Evolutionary conservation across 495 filamentous ascomycete species (phyloP).

Genomic region (Hyphodiscus hymeniophilus): DNA sequence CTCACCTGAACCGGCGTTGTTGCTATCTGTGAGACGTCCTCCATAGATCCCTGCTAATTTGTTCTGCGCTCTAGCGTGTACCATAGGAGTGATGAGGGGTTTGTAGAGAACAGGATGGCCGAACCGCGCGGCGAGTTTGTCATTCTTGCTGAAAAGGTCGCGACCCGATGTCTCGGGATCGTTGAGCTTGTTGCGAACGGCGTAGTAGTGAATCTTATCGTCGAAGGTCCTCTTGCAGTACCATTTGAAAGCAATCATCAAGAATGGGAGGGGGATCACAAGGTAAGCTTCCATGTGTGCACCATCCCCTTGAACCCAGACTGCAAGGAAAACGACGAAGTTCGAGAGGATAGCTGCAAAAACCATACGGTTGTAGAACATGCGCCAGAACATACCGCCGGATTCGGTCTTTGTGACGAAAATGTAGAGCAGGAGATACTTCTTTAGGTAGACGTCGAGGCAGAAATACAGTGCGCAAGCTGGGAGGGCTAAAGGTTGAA

Average conservation of each 20-base stretch:
- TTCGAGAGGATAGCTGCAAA: constrained; percentile 78
- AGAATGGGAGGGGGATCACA: constrained; percentile 68
- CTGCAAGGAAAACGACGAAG: constrained; percentile 64
- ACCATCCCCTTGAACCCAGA: constrained; percentile 48
- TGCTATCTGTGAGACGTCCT: constrained; percentile 59
- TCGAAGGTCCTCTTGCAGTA: constrained; percentile 77
- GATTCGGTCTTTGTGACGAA: constrained; percentile 96
- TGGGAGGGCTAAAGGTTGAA: constrained; percentile 87
- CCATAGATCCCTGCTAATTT: constrained; percentile 72
- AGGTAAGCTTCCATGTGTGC: constrained; percentile 50
- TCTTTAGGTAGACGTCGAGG: constrained; percentile 84
- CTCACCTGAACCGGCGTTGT: constrained; percentile 46
- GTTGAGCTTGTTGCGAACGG: constrained; percentile 42
- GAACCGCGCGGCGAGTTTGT: constrained; percentile 73
- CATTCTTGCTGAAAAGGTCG: constrained; percentile 35
- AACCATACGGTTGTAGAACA: constrained; percentile 84
- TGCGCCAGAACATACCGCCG: constrained; percentile 87
- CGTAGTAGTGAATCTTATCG: constrained; percentile 63
- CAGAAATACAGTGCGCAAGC: constrained; percentile 86
- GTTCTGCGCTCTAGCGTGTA: constrained; percentile 80
- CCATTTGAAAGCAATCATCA: constrained; percentile 79
- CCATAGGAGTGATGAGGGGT: constrained; percentile 90
- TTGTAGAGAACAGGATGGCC: constrained; percentile 88
- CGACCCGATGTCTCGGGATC: constrained; percentile 44
- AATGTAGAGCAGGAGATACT: constrained; percentile 89